phyloP scores from a whole-genome alignment of 805 yeast species.

The Saturnispora saitoi region DNA sequence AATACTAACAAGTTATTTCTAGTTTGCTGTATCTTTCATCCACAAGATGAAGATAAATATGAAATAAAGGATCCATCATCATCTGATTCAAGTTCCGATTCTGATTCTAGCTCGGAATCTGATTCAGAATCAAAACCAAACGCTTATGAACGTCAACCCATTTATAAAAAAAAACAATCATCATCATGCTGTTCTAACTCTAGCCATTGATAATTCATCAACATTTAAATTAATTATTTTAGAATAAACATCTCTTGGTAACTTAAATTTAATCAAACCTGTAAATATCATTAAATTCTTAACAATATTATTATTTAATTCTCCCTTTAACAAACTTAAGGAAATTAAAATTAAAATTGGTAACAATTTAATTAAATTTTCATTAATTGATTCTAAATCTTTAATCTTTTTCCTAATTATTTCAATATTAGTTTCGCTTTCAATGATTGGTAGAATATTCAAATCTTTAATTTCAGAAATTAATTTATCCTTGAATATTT shows the following conservation, averaged over 20 bases:
- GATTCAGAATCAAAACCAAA: slow-evolving; percentile 40
- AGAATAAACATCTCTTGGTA: slow-evolving; percentile 81
- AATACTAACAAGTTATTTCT: neutral
- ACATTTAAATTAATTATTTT: neutral
- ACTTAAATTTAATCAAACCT: slow-evolving; percentile 86
- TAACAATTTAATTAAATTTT: slow-evolving; percentile 64
- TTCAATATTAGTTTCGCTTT: slow-evolving; percentile 29
- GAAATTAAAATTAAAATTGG: slow-evolving; percentile 67
- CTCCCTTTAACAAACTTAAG: slow-evolving; percentile 63
- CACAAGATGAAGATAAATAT: slow-evolving; percentile 47
- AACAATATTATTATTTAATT: slow-evolving; percentile 42
- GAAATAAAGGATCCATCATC: slow-evolving; percentile 20
- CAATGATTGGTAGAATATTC: slow-evolving; percentile 56
- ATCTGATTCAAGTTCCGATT: slow-evolving; percentile 18
- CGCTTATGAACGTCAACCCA: slow-evolving; percentile 86
- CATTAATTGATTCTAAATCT: slow-evolving; percentile 56
- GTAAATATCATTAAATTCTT: slow-evolving; percentile 90
- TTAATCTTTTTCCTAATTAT: slow-evolving; percentile 61
- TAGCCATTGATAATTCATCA: neutral
- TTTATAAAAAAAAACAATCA: slow-evolving; percentile 35
- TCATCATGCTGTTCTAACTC: slow-evolving; percentile 11
- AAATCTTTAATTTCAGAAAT: slow-evolving; percentile 38
- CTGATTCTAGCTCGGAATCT: slow-evolving; percentile 16
- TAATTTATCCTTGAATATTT: slow-evolving; percentile 30
- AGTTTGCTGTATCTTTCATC: slow-evolving; percentile 81